Evolutionary conservation across 2,329 filamentous ascomycete species (phyloP), one percentile per base, ranked within the genome.

Genomic region (Cordyceps militaris): DNA sequence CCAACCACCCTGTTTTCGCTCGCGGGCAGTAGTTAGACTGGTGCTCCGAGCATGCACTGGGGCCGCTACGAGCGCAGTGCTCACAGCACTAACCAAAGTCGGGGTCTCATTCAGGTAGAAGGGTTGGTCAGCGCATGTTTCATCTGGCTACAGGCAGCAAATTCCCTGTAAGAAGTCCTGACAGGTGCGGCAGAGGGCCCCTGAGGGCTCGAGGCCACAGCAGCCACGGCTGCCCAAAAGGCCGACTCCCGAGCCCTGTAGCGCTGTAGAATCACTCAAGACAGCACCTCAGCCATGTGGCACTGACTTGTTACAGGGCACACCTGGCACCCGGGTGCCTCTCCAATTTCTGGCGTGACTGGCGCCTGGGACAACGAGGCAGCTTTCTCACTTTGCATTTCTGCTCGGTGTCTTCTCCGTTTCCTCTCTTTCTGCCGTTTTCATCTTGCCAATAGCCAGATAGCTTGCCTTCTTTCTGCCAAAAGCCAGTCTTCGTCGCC

Each of bases 381-480:
- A 57, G 49, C 53, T 57, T 51, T 53, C 56, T 58, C 50, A 50
- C 57, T 60, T 61, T 34, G 21, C 44, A 34, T 50, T 57, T 48
- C n/a, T 42, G n/a, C 30, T 40, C 53, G 28, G 28, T 44, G 46
- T 57, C 43, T 56, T 54, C 48, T 59, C 53, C 53, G 26, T 48
- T 32, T 49, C 57, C 57, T 57, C 42, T 59, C 51, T 38, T 40
- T 23, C 46, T 50, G 19, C 32, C 54, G n/a, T 49, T 21, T 50
- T 40, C 43, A 43, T 40, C 43, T 47, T 47, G 24, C 51, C 51
- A 30, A 55, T 46, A 46, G n/a, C 40, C 38, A 54, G 28, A 44
- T 43, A 52, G 50, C 38, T 43, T 42, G 50, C 50, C 3, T 32
- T 43, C 24, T 30, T 28, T 30, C 36, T 32, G 5, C 28, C 38